Evolutionary conservation across 2,329 filamentous ascomycete genomes (phyloP).

Genomic region (Monosporascus sp.): DNA sequence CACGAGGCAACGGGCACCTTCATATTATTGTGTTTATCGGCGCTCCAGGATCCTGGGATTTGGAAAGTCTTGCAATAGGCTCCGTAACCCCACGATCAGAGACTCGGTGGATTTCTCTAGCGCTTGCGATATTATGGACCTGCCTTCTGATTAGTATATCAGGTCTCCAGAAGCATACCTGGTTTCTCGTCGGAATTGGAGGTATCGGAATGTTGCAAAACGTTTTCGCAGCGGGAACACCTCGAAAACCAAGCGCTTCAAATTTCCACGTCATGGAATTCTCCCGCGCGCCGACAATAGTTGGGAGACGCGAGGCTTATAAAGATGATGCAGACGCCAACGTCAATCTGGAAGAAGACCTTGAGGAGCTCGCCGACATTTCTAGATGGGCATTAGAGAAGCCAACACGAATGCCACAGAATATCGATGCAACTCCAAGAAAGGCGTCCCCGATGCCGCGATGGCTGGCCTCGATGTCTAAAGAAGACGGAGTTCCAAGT

Average conservation of each 20-base stretch:
- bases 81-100: background rate
- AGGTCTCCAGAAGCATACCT: conserved; percentile 5
- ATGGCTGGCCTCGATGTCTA: conserved; percentile 2
- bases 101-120: conserved; percentile 3
- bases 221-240: conserved; percentile 6
- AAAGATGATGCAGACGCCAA: background rate
- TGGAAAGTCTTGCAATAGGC: conserved; percentile 6
- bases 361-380: background rate
- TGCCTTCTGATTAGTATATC: conserved; percentile 6
- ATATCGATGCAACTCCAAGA: background rate
- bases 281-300: background rate
- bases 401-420: background rate
- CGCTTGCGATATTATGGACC: conserved; percentile 7
- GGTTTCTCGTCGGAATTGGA: conserved; percentile 9
- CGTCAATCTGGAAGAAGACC: background rate
- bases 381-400: background rate
- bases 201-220: conserved; percentile 12
- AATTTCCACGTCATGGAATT: background rate
- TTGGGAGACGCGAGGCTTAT: background rate
- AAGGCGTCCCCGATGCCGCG: background rate
- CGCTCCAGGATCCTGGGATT: conserved; percentile 4
- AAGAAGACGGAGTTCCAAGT: background rate
- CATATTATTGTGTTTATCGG: conserved; percentile 8
- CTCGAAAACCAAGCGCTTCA: conserved; percentile 1
- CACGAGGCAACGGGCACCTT: conserved; percentile 8